Evolutionary conservation across 345 rosid species (phyloP).

Genomic region (Iberis pinnata): DNA sequence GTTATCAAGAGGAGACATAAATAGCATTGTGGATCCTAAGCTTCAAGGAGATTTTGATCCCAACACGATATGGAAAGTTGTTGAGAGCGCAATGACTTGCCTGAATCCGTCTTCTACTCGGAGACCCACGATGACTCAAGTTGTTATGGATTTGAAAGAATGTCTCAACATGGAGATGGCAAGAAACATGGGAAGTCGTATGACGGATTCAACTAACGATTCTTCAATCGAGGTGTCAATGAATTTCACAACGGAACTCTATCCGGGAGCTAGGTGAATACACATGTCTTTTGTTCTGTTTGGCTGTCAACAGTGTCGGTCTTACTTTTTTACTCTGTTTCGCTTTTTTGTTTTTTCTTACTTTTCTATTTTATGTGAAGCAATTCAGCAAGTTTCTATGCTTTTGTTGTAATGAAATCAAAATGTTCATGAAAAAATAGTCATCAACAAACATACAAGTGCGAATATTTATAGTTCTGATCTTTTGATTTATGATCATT

Average conservation of each 20-base stretch:
- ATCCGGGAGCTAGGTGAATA: conserved; percentile 29
- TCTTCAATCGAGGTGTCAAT: conserved; percentile 24
- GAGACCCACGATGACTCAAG: conserved; percentile 43
- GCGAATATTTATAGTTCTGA: too few species aligned
- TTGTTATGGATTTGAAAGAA: conserved; percentile 36
- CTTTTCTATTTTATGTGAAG: too few species aligned
- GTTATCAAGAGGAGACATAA: conserved; percentile 40
- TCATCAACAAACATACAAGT: too few species aligned
- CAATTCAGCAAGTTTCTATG: too few species aligned
- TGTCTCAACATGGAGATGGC: conserved; percentile 28
- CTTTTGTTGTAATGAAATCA: too few species aligned
- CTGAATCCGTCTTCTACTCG: conserved; percentile 21
- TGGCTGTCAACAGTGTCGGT: too few species aligned
- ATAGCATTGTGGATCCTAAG: conserved; percentile 43
- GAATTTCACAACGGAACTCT: conserved; percentile 25
- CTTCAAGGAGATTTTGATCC: conserved; percentile 33
- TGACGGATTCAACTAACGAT: conserved; percentile 23
- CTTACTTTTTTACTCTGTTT: too few species aligned
- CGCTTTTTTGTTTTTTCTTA: too few species aligned
- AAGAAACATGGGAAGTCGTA: conserved; percentile 25
- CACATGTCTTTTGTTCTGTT: too few species aligned
- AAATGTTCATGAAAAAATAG: too few species aligned
- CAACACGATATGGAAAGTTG: conserved; percentile 42
- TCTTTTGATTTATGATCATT: too few species aligned
- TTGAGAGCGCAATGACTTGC: conserved; percentile 48